These are phyloP conservation scores for Biancaea sappan DNA, from an alignment of 306 rosid species.

Conservation along the genomic window DNA sequence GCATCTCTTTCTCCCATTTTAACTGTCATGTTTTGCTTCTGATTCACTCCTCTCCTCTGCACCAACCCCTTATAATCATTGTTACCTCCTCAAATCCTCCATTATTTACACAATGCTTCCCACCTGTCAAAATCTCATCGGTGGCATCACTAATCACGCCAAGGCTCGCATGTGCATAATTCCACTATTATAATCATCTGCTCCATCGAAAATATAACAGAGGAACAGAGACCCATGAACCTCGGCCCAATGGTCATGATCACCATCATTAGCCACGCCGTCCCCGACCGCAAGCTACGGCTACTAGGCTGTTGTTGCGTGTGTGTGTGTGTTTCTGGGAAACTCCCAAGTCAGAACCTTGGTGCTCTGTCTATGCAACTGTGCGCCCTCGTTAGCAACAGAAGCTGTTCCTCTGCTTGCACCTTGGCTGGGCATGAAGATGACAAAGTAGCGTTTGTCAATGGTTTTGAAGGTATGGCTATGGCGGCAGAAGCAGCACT, in stretches of 20 bases:
- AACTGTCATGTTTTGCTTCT: conserved; percentile 27
- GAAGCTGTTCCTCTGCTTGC: conserved; percentile 84
- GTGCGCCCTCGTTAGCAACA: conserved; percentile 45
- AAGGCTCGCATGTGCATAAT: background rate
- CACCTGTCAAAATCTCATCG: background rate
- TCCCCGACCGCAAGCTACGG: background rate
- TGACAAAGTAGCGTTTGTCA: too few species aligned
- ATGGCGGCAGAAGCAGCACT: conserved; percentile 11
- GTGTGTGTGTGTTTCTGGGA: too few species aligned
- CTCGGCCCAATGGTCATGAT: too few species aligned
- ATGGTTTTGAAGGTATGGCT: too few species aligned
- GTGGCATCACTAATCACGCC: background rate
- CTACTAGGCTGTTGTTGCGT: too few species aligned
- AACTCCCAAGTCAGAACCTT: conserved; percentile 27
- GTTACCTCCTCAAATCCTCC: background rate
- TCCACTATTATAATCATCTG: too few species aligned
- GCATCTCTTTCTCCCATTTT: conserved; percentile 11
- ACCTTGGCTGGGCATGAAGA: conserved; percentile 57
- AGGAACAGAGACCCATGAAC: conserved; percentile 10
- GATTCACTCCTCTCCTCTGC: background rate
- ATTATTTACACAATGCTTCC: background rate
- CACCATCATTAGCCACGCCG: conserved; percentile 18
- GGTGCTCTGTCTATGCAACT: conserved; percentile 37
- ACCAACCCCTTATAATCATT: conserved; percentile 7
- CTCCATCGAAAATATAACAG: background rate